Conservation (phyloP, 2,329 filamentous ascomycete species). For the Colletotrichum horii region DNA sequence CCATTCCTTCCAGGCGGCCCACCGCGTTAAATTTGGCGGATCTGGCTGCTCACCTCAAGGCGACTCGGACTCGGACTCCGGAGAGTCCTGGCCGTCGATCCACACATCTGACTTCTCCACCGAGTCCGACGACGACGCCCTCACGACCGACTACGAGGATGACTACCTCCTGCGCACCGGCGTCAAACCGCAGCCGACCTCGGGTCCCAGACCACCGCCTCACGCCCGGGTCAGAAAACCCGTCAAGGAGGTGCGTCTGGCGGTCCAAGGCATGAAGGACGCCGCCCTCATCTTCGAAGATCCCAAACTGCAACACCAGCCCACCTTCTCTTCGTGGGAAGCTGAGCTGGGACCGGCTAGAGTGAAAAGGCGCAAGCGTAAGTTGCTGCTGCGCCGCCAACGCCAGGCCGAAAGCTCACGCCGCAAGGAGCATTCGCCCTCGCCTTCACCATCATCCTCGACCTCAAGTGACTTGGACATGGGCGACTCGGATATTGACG, state of each 20-base stretch:
- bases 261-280: background rate
- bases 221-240: background rate
- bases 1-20: too few relatives aligned
- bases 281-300: background rate
- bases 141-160: background rate
- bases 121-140: background rate
- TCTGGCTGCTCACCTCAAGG: rapidly evolving
- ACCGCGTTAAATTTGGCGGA: too few relatives aligned
- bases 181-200: background rate
- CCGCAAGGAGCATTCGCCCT: background rate
- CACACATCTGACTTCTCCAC: background rate
- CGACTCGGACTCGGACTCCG: background rate
- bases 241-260: background rate
- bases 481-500: background rate
- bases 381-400: background rate
- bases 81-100: background rate
- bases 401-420: background rate
- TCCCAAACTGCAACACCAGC: background rate
- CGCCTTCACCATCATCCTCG: background rate
- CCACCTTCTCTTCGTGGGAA: background rate
- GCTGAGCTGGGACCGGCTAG: background rate
- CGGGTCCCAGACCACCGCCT: background rate
- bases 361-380: background rate
- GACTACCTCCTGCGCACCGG: background rate
- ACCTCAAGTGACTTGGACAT: background rate